These are phyloP conservation scores for Hymenoscyphus occultus DNA, from an alignment of 2,329 filamentous ascomycete genomes.

Conservation along the genomic window DNA sequence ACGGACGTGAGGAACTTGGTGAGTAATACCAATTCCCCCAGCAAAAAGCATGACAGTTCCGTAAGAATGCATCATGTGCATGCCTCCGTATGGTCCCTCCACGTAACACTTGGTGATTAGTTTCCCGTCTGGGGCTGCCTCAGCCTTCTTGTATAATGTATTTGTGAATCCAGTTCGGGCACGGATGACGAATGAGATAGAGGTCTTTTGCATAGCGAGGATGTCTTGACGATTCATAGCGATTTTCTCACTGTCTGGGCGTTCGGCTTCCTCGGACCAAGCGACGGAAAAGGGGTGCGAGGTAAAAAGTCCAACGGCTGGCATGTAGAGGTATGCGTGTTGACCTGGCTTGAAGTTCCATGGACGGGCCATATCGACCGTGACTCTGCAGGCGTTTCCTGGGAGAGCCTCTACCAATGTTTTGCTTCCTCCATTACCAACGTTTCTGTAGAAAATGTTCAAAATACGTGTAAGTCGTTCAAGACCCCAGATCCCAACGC, in stretches of 20 bases:
- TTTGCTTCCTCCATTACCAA: constrained; percentile 63
- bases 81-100: constrained; percentile 75
- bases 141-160: constrained; percentile 65
- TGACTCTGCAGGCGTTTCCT: constrained; percentile 71
- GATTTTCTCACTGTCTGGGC: constrained; percentile 51
- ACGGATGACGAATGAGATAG: constrained; percentile 70
- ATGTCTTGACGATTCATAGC: constrained; percentile 59
- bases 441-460: constrained; percentile 62
- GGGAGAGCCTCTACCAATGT: constrained; percentile 73
- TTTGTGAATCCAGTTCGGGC: constrained; percentile 72
- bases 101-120: constrained; percentile 64
- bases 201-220: constrained; percentile 57
- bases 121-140: constrained; percentile 56
- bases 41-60: constrained; percentile 78
- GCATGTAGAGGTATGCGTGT: constrained; percentile 78
- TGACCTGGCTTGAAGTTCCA: constrained; percentile 74
- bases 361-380: constrained; percentile 70
- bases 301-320: constrained; percentile 66
- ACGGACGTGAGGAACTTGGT: constrained; percentile 72
- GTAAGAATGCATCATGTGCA: constrained; percentile 70
- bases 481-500: constrained; percentile 63
- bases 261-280: constrained; percentile 67
- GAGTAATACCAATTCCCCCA: constrained; percentile 74
- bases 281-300: constrained; percentile 78
- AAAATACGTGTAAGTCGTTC: constrained; percentile 61